Conservation (phyloP, 768 basidiomycete species). For the Coprinellus micaceus region DNA sequence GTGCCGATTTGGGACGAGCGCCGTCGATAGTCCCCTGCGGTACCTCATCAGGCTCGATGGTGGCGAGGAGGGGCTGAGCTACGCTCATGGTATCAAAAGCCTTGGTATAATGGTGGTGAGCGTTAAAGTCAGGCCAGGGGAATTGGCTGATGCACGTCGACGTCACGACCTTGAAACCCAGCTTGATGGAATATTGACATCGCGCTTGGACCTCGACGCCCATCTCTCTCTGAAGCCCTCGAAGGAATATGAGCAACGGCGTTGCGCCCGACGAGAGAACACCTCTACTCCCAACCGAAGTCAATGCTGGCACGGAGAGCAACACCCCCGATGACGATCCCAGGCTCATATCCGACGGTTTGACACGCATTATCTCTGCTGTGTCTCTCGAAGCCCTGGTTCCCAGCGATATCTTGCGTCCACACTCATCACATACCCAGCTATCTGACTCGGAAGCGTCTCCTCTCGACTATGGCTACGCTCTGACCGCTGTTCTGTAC, state of each 20-base stretch:
- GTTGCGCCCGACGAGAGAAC: neutral
- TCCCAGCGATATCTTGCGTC: constrained; percentile 17
- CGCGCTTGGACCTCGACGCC: neutral
- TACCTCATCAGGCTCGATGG: constrained; percentile 84
- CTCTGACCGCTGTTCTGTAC: constrained; percentile 30
- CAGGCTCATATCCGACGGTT: neutral
- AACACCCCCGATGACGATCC: neutral
- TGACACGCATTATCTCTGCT: constrained; percentile 12
- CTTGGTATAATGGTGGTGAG: too few species aligned
- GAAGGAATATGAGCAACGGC: neutral
- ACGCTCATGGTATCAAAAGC: constrained; percentile 49
- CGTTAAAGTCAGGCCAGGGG: neutral
- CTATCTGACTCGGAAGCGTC: constrained; percentile 3
- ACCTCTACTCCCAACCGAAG: neutral
- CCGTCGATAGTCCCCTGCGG: constrained; percentile 32
- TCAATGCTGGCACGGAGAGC: neutral
- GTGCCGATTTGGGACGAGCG: constrained; percentile 22
- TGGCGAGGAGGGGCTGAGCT: constrained; percentile 64
- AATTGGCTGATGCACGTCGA: neutral
- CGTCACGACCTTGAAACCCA: neutral
- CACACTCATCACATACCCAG: constrained; percentile 8
- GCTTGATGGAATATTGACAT: neutral
- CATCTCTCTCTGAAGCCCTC: neutral
- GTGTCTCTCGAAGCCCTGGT: constrained; percentile 16
- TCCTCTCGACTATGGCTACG: constrained; percentile 21